Evolutionary conservation across 768 basidiomycete genomes (phyloP), one percentile per base, ranked within the genome.

Genomic region (Cantharellus cinnabarinus): DNA sequence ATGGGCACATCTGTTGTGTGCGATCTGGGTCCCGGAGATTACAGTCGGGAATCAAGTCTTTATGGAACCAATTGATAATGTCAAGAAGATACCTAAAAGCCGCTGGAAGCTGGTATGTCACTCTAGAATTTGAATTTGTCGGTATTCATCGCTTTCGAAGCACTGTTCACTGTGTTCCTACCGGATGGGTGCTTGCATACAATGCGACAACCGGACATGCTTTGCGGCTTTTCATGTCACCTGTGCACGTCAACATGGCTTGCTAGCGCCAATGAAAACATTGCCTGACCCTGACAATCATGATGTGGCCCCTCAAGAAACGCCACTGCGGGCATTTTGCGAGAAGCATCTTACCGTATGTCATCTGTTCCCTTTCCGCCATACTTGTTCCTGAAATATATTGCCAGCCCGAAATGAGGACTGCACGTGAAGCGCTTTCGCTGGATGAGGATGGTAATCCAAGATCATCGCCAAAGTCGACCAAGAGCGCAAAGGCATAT

Each of bases 11-110:
- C 74, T 99, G 0, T 76, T 98, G 0, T 99, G 95, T 65, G 90
- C 94, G 2, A 93, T 99, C 58, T 99, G 90, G 89, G 82, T 97
- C 2, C 93, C 94, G 0, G 94, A 98, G 68, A 87, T 89, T 10
- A 79, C 83, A 34, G 88, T 97, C 0, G 83, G 83, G 20, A 98
- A 98, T 68, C 84, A 90, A 50, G 85, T 90, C 5, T 95, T 97
- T 67, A 98, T 98, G 95, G 95, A 99, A 66, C 95, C 95, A 5
- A 82, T 99, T 38, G 87, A 89, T 2, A 89, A 88, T 3, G 77
- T 89, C 0, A 89, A 97, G 56, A 79, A 74, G 62, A 85, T 99
- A 52, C 80, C 84, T 1, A 97, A 91, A 67, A 82, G 81, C 65
- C 76, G 94, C 4, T 97, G 93, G 94, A 95, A 85, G 70, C 76